These are phyloP conservation scores for Oryza officinalis DNA, from an alignment of 176 grass and related monocot species.

Conservation along the genomic window DNA sequence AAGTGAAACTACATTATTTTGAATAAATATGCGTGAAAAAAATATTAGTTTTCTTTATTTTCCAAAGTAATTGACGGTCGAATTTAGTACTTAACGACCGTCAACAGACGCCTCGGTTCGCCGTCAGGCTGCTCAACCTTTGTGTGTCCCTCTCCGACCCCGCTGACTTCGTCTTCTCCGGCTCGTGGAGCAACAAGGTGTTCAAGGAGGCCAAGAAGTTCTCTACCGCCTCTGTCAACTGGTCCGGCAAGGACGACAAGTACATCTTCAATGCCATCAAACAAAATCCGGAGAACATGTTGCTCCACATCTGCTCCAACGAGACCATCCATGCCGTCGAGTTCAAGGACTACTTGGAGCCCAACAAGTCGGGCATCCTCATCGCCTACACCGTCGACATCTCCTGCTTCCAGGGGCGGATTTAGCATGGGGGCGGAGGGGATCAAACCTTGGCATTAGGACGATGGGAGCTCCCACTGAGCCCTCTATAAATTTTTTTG, in stretches of 20 bases:
- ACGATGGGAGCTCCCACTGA: too few species aligned
- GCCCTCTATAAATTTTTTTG: too few species aligned
- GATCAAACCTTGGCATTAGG: too few species aligned
- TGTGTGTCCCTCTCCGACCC: conserved; percentile 44
- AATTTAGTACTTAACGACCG: too few species aligned
- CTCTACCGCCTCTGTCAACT: conserved; percentile 70
- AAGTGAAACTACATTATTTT: too few species aligned
- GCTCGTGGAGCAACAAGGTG: conserved; percentile 96
- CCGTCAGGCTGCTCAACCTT: conserved; percentile 84
- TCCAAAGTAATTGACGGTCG: too few species aligned
- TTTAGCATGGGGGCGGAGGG: too few species aligned
- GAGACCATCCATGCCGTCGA: conserved; percentile 99
- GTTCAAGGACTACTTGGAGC: conserved; percentile 92
- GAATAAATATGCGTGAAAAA: too few species aligned
- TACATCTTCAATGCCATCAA: conserved; percentile 64
- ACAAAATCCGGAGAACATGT: conserved; percentile 72
- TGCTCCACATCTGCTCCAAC: conserved; percentile 97
- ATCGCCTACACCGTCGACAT: conserved; percentile 96
- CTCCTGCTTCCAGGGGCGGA: conserved; percentile 74
- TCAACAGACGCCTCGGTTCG: conserved; percentile 21
- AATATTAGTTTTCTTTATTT: too few species aligned
- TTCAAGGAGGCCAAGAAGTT: conserved; percentile 96
- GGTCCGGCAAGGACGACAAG: conserved; percentile 87
- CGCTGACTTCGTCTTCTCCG: conserved; percentile 74
- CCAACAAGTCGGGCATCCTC: conserved; percentile 59